Percentiles rank a stretch among this genome's conserved stretches.
Evolutionary conservation across 2,329 filamentous ascomycete genomes (phyloP).

Genomic region (Ophiostoma fasciatum): DNA sequence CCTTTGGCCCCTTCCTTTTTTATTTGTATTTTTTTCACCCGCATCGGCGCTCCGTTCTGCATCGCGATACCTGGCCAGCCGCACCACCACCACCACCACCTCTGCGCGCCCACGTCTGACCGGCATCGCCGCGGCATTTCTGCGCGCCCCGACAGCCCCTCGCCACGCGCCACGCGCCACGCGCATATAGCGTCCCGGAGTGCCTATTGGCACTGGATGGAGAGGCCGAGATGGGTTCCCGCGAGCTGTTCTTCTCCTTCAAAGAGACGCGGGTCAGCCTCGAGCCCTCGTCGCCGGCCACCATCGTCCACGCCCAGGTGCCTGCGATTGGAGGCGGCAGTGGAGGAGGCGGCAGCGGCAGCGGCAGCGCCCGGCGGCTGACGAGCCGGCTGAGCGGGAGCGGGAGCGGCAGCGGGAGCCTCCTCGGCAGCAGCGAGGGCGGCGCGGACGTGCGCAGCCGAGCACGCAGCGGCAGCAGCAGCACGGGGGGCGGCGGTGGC

Average conservation of each 20-base stretch:
- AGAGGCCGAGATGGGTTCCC: slow-evolving; percentile 48
- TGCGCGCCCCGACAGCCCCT: too few species aligned
- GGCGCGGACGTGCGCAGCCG: not conserved
- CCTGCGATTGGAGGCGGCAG: slow-evolving; percentile 27
- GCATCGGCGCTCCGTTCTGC: not conserved
- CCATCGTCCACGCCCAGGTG: slow-evolving; percentile 56
- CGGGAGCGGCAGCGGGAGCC: too few species aligned
- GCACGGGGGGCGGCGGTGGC: slow-evolving; percentile 11
- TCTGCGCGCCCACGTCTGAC: too few species aligned
- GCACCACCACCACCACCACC: slow-evolving; percentile 1
- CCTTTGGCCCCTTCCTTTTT: too few species aligned
- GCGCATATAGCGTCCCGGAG: not conserved
- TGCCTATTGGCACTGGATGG: slow-evolving; percentile 31
- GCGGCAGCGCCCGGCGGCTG: slow-evolving; percentile 5
- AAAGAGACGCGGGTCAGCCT: slow-evolving; percentile 79
- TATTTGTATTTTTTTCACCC: slow-evolving; percentile 1
- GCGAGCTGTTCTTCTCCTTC: slow-evolving; percentile 53
- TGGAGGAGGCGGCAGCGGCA: slow-evolving; percentile 9
- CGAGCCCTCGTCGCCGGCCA: slow-evolving; percentile 54
- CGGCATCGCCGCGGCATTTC: too few species aligned
- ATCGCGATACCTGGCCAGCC: not conserved
- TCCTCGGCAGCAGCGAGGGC: too few species aligned
- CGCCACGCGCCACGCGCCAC: too few species aligned
- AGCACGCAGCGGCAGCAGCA: slow-evolving; percentile 2
- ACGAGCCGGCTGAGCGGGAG: slow-evolving; percentile 6